Evolutionary conservation across 495 filamentous ascomycete species (phyloP), one percentile per base, ranked within the genome.

Genomic region (Xylaria scruposa): DNA sequence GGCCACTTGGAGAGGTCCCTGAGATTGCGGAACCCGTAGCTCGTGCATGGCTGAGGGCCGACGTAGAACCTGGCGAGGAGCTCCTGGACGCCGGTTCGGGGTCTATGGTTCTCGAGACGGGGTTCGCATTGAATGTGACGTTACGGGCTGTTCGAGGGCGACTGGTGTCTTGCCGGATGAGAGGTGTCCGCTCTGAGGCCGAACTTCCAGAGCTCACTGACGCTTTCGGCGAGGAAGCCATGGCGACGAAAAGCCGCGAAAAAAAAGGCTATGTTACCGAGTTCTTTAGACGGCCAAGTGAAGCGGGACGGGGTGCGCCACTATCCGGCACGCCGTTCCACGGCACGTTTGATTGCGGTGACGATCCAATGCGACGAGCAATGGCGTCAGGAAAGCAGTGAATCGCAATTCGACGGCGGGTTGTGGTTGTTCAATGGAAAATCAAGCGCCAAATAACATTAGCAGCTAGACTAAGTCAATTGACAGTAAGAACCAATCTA

Each of bases 81-180:
- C 74, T 76, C 24, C 76, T 58, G 19, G 78, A 74, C 44, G 72
- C 21, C 10, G 81, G 76, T 29, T 84, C 84, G 19, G 83, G 83
- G 69, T 85, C 83, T 71, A 87, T 85, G 36, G 85, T 87, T 72
- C 84, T 82, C 59, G 79, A 78, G 62, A 85, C 81, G 66, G 84
- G 84, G 66, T 86, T 86, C 24, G 83, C 78, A 56, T 85, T 84
- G 75, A 87, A 87, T 8, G 84, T 86, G 75, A 87, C 85, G 62
- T 76, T 85, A 62, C 85, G 81, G 42, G 76, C 73, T 21, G 81
- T 77, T 58, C 76, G 77, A 12, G 80, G 72, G 15, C 82, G 79
- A n/a, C 47, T 58, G 13, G 78, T 53, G 33, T 81, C 84, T 66
- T 80, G 78, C 4, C 81, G 73, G 9, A 85, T 72, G 49, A 86